These are phyloP conservation scores for Alternaria triticimaculans DNA, from an alignment of 2,329 filamentous ascomycete species.

Conservation along the genomic window DNA sequence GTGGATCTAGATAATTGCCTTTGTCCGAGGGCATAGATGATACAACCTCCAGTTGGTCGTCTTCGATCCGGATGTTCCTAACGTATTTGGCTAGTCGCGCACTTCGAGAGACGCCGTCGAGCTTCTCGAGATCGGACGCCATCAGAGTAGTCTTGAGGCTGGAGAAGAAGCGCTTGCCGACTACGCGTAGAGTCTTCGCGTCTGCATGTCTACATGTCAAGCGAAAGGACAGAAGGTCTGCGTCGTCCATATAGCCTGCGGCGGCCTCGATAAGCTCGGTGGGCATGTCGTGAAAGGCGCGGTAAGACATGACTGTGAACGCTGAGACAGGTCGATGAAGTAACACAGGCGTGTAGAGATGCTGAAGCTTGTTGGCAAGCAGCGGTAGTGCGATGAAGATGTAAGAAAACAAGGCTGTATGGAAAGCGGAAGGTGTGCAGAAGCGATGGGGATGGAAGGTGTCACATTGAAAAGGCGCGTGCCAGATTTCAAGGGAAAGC, in stretches of 20 bases:
- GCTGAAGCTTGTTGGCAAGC: too few species aligned
- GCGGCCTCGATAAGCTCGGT: neutral
- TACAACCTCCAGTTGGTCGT: too few species aligned
- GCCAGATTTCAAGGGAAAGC: neutral
- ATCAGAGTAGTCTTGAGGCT: too few species aligned
- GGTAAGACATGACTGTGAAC: neutral
- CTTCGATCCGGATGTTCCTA: too few species aligned
- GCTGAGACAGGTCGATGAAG: too few species aligned
- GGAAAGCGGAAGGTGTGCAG: too few species aligned
- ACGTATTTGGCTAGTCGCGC: neutral
- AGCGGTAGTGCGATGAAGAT: too few species aligned
- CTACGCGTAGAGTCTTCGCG: neutral
- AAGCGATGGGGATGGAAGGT: neutral
- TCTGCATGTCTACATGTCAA: neutral
- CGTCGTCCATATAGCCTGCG: neutral
- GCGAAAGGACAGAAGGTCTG: neutral
- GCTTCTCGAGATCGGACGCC: too few species aligned
- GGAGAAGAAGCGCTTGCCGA: neutral
- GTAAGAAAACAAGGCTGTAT: too few species aligned
- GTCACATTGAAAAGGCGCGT: accelerated
- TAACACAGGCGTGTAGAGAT: too few species aligned
- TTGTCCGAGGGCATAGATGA: too few species aligned
- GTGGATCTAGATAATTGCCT: too few species aligned
- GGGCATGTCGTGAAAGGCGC: neutral
- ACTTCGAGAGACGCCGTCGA: neutral